Evolutionary conservation across 139 green algal genomes (phyloP).

Genomic region (Coelastrella sp.): DNA sequence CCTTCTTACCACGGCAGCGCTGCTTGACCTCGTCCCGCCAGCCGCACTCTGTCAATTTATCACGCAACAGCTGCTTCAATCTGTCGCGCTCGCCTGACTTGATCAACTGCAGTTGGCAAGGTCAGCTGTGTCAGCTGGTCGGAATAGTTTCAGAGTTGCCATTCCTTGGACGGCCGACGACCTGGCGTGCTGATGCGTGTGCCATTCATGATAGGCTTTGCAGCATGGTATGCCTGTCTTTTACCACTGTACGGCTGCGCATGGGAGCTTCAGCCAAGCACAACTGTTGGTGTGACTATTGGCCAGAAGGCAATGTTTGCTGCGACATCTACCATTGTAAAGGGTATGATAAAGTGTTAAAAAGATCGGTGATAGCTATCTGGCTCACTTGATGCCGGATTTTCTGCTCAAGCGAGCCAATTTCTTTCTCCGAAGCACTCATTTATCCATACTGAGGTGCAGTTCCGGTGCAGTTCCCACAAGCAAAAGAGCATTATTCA

Average conservation of each 20-base stretch:
- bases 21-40: conserved; percentile 74
- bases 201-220: neutral
- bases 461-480: neutral
- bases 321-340: too few species aligned
- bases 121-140: too few species aligned
- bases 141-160: too few species aligned
- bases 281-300: too few species aligned
- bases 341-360: neutral
- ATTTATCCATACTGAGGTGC: neutral
- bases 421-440: neutral
- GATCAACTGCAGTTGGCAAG: conserved; percentile 50
- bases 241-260: too few species aligned
- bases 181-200: neutral
- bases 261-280: too few species aligned
- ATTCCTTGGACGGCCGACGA: too few species aligned
- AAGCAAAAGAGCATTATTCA: too few species aligned
- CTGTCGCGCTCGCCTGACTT: conserved; percentile 60
- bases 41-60: conserved; percentile 68
- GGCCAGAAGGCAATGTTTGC: too few species aligned
- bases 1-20: conserved; percentile 52
- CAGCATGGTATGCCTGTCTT: too few species aligned
- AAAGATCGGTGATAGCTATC: neutral
- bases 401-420: conserved; percentile 48
- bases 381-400: conserved; percentile 47
- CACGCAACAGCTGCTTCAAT: conserved; percentile 66